A percentile compares a stretch with the other conserved stretches of the same genome.
These are phyloP conservation scores for Aureobasidium sp. DNA, from an alignment of 2,329 filamentous ascomycete genomes.

Conservation along the genomic window DNA sequence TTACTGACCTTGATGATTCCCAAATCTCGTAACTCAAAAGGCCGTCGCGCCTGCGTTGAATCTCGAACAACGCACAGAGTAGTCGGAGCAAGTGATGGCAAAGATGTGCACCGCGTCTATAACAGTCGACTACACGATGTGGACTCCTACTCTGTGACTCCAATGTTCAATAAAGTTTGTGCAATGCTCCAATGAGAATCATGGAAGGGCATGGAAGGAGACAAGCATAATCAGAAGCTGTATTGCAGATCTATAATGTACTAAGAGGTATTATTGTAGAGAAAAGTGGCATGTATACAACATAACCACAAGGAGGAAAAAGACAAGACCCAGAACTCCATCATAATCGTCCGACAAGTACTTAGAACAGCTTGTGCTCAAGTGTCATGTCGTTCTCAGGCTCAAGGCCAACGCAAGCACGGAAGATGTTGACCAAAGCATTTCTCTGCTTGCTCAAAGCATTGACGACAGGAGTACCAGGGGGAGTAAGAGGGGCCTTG, in stretches of 20 bases:
- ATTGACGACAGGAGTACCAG: slow-evolving; percentile 93
- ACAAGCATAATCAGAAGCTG: neutral
- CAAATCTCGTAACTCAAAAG: no score
- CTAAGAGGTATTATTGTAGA: neutral
- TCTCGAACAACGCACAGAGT: no score
- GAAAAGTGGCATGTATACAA: neutral
- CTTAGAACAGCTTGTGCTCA: slow-evolving; percentile 85
- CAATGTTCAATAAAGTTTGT: no score
- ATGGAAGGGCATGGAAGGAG: neutral
- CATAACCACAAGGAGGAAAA: neutral
- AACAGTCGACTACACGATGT: no score
- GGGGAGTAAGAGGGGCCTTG: slow-evolving; percentile 84
- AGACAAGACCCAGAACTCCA: neutral
- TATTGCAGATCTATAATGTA: neutral
- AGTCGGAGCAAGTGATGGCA: no score
- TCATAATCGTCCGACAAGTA: neutral
- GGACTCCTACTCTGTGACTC: no score
- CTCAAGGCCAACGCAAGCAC: slow-evolving; percentile 91
- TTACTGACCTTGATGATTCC: no score
- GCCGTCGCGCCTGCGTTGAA: no score
- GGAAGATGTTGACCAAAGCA: slow-evolving; percentile 96
- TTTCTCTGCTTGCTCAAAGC: slow-evolving; percentile 91
- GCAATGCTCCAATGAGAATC: no score
- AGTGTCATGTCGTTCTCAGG: slow-evolving; percentile 98
- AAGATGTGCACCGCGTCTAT: no score